Base-by-base conservation (phyloP, 2,329 filamentous ascomycete species). In the Trichoderma afroharzianum region DNA sequence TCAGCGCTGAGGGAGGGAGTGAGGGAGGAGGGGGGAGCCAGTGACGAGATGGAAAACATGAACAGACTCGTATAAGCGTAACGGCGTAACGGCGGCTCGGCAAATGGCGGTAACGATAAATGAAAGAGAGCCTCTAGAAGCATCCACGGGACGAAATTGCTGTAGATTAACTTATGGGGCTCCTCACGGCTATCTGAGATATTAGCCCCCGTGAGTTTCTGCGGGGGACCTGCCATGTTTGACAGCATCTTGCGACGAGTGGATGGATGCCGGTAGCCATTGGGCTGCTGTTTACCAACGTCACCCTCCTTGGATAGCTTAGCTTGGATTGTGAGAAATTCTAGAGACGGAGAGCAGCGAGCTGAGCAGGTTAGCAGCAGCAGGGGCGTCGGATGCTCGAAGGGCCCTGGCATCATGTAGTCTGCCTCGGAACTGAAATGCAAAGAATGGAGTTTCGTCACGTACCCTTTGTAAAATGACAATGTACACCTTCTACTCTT, bases 141-240 rank as follows among this genome's bases (percentile, higher is more conserved):
- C 66, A 26, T 69, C 57, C 28, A 69, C 66, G 66, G 55, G 66
- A 43, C 21, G 24, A 39, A 36, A 39, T 14, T 55, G 36, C 43
- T 69, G 30, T 59, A 64, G 39, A 63, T 69, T 64, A 68, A 39
- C 71, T 64, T 43, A 55, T 36, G 57, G 71, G 59, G 39, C 39
- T 43, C 39, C 70, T 64, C 55, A 71, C 71, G 71, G 71, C 33
- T 69, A 72, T 72, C 71, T 72, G 58, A 72, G 71, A 69, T 69
- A 30, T 21, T 61, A 39, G 59, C n/a, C 33, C 50, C 71, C 68
- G 71, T 66, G 39, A 21, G 39, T 30, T 59, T 61, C 71, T 72
- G 71, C 68, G 71, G 71, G 71, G 68, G 50, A 72, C 68, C 68
- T 72, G 71, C 71, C 71, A 72, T 59, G 71, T 71, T 43, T 63